Evolutionary conservation across 345 rosid genomes (phyloP).

Genomic region (Viola odorata): DNA sequence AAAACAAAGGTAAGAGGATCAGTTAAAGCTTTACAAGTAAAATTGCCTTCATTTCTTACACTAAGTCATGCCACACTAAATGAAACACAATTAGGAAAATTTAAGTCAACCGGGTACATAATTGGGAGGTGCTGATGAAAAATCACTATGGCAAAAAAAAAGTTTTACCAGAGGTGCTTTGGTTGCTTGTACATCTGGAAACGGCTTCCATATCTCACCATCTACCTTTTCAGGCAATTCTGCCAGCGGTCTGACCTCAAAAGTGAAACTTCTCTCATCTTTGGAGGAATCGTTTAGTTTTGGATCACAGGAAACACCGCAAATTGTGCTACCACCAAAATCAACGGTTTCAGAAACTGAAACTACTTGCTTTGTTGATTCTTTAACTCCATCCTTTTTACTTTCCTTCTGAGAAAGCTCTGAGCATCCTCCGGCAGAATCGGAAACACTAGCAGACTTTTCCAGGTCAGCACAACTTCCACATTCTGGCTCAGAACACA

Average conservation of each 20-base stretch:
- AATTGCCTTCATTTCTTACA: no score
- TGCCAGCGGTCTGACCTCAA: constrained; percentile 36
- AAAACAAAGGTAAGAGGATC: constrained; percentile 1
- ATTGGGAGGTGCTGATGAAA: neutral
- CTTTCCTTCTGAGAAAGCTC: constrained; percentile 36
- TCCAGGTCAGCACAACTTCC: constrained; percentile 31
- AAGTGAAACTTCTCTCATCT: constrained; percentile 47
- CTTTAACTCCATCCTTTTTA: constrained; percentile 30
- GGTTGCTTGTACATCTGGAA: constrained; percentile 29
- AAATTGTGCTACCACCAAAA: constrained; percentile 15
- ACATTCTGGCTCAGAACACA: constrained; percentile 25
- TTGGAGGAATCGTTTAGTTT: constrained; percentile 37
- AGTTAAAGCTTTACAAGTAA: neutral
- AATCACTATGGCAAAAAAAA: neutral
- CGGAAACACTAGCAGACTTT: constrained; percentile 37
- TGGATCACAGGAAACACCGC: constrained; percentile 25
- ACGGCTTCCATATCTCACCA: constrained; percentile 12
- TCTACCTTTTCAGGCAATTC: constrained; percentile 17
- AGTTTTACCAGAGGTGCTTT: constrained; percentile 40
- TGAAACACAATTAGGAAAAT: no score
- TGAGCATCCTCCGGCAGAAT: constrained; percentile 30
- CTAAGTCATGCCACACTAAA: no score
- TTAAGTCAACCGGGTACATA: no score
- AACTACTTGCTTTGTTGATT: constrained; percentile 27
- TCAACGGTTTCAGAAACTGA: constrained; percentile 22